Evolutionary conservation across 345 rosid species (phyloP).

Genomic region (Odontarrhena argentea): DNA sequence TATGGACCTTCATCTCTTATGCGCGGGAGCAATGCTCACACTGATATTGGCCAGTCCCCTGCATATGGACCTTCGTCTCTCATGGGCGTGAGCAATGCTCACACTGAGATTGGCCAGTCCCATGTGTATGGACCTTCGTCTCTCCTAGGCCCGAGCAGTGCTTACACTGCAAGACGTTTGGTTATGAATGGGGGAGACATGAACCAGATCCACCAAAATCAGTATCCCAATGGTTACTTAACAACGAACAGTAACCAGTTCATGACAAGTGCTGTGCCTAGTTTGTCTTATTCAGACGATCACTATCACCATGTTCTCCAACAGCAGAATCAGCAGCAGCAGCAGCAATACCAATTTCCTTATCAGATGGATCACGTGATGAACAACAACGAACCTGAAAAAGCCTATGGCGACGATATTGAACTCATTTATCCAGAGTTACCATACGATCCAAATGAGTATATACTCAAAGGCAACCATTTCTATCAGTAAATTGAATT

Average conservation of each 20-base stretch:
- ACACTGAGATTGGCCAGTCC: no score
- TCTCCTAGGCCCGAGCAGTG: background rate
- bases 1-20: no score
- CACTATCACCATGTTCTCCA: no score
- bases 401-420: background rate
- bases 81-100: no score
- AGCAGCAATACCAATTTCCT: background rate
- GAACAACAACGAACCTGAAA: background rate
- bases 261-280: constrained; percentile 10
- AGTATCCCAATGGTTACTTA: constrained; percentile 1
- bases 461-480: background rate
- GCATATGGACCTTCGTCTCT: no score
- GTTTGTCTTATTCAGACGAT: constrained; percentile 5
- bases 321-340: background rate
- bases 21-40: no score
- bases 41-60: background rate
- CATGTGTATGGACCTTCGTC: background rate
- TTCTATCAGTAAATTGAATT: background rate
- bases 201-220: constrained; percentile 14
- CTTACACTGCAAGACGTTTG: background rate
- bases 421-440: constrained; percentile 4
- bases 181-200: background rate
- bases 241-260: constrained; percentile 15
- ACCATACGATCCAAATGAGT: constrained; percentile 17
- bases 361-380: background rate